Conservation (phyloP, 176 grass and related monocot species). For the Oryza brachyantha region DNA sequence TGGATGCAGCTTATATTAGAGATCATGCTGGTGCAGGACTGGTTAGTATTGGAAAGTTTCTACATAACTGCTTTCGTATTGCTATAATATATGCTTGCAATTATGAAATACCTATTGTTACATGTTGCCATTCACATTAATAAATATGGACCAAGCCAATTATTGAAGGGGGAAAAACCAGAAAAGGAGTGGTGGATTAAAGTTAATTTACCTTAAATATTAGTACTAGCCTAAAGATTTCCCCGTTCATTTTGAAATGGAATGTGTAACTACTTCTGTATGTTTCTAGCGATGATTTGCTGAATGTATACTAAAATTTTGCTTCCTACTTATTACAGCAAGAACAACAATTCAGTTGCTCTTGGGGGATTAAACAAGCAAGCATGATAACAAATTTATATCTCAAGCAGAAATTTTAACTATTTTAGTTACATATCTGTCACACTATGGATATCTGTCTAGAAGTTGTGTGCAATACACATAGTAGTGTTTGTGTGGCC, state of each 20-base stretch:
- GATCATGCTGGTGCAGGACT: conserved; percentile 75
- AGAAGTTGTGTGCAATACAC: no score
- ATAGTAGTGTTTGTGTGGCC: no score
- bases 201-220: neutral
- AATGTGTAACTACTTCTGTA: neutral
- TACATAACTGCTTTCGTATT: neutral
- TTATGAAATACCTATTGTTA: neutral
- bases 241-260: neutral
- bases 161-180: neutral
- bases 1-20: conserved; percentile 75
- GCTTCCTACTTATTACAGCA: neutral
- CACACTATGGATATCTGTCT: no score
- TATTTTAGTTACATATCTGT: neutral
- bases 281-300: neutral
- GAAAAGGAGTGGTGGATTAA: neutral
- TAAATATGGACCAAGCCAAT: neutral
- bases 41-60: conserved; percentile 49
- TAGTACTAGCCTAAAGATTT: neutral
- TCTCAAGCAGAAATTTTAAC: neutral
- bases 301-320: neutral
- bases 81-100: neutral
- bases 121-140: neutral
- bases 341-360: neutral
- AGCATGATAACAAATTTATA: neutral
- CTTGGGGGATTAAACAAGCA: no score